phyloP scores from a whole-genome alignment of 306 rosid genomes.

The Quercus aquifolioides region DNA sequence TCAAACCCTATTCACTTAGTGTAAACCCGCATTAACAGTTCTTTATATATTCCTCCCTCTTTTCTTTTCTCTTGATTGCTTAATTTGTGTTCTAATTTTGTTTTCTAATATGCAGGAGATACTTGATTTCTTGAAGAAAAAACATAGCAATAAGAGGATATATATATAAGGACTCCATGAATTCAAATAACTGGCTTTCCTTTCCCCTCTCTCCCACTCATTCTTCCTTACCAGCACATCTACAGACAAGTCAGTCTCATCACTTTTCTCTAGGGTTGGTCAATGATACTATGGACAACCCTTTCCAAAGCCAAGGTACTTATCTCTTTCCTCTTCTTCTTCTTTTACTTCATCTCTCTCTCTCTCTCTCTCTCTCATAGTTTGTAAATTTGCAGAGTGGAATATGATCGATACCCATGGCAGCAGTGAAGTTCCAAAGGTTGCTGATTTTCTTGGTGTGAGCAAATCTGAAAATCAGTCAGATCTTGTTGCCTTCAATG shows the following conservation, averaged over 20 bases:
- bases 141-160: neutral
- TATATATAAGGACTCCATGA: slow-evolving; percentile 52
- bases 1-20: slow-evolving; percentile 26
- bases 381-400: slow-evolving; percentile 57
- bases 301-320: slow-evolving; percentile 79
- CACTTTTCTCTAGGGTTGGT: slow-evolving; percentile 85
- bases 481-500: slow-evolving; percentile 61
- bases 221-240: slow-evolving; percentile 68
- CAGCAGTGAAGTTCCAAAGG: slow-evolving; percentile 68
- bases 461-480: slow-evolving; percentile 72
- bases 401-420: slow-evolving; percentile 57
- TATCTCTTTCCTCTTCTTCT: neutral
- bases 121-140: slow-evolving; percentile 24
- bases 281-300: slow-evolving; percentile 68
- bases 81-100: neutral
- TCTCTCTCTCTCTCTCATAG: neutral
- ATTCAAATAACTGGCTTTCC: slow-evolving; percentile 96
- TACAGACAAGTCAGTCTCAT: slow-evolving; percentile 69
- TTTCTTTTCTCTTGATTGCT: neutral
- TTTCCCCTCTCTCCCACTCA: slow-evolving; percentile 88
- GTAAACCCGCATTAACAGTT: slow-evolving; percentile 16
- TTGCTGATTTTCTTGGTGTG: slow-evolving; percentile 98
- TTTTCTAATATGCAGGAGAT: slow-evolving; percentile 36
- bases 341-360: neutral
- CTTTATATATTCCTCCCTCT: neutral